A percentile compares a stretch with the other conserved stretches of the same genome.
These are phyloP conservation scores for Cystobasidium onofrii DNA, from an alignment of 768 basidiomycete species.

Conservation along the genomic window DNA sequence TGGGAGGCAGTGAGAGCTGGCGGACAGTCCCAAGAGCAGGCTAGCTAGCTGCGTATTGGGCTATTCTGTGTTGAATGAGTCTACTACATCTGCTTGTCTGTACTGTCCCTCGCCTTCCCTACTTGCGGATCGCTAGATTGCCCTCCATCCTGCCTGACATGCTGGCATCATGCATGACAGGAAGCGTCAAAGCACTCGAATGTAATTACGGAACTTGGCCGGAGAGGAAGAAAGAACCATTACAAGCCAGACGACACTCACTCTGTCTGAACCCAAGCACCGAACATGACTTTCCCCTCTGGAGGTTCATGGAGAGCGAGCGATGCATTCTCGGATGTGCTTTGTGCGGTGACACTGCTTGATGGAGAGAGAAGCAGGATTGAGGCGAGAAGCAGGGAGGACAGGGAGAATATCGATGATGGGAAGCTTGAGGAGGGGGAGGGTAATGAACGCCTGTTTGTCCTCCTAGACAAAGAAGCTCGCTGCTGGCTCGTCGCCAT, in stretches of 20 bases:
- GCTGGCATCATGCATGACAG: background rate
- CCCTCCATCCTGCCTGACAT: no score
- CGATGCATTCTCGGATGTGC: background rate
- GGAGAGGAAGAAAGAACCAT: background rate
- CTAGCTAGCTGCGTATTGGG: no score
- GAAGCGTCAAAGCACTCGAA: background rate
- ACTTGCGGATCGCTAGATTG: no score
- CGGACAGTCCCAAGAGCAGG: no score
- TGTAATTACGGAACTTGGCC: background rate
- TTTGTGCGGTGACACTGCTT: background rate
- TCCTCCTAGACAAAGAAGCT: background rate
- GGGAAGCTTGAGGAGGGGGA: no score
- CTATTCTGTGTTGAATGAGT: no score
- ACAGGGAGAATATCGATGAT: background rate
- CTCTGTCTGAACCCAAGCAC: slow-evolving; percentile 41
- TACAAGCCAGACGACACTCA: slow-evolving; percentile 20
- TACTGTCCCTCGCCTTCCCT: no score
- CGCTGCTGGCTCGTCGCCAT: no score
- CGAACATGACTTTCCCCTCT: slow-evolving; percentile 38
- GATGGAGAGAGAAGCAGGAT: no score
- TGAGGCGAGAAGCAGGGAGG: background rate
- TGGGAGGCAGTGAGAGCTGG: no score
- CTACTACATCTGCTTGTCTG: no score
- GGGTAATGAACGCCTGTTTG: background rate
- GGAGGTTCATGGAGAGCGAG: slow-evolving; percentile 36